Conservation (phyloP, 1,139 yeast genomes). For the Scheffersomyces titani region DNA sequence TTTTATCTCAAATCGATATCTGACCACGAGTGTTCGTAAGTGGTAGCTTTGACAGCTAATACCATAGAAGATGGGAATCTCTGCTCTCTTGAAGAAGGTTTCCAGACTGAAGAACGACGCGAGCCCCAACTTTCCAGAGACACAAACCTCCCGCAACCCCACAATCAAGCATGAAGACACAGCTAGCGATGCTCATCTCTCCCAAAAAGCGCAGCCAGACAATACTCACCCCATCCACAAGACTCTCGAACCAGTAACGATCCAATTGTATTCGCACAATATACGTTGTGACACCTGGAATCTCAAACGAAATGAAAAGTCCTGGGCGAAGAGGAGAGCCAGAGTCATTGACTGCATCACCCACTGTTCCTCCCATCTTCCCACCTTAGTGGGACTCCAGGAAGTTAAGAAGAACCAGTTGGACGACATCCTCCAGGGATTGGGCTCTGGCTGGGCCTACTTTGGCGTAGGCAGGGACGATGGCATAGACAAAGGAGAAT, state of each 20-base stretch:
- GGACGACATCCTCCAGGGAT: slow-evolving; percentile 38
- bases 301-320: slow-evolving; percentile 33
- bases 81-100: background rate
- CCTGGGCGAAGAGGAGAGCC: slow-evolving; percentile 42
- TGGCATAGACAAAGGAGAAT: slow-evolving; percentile 43
- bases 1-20: background rate
- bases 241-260: slow-evolving; percentile 1
- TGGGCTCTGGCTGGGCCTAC: slow-evolving; percentile 37
- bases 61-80: background rate
- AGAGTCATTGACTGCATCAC: slow-evolving; percentile 42
- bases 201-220: background rate
- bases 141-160: background rate
- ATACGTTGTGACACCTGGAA: slow-evolving; percentile 44
- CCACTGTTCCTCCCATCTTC: slow-evolving; percentile 25
- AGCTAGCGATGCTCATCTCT: background rate
- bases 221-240: background rate
- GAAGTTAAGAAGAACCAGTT: slow-evolving; percentile 55
- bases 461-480: slow-evolving; percentile 48
- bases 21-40: background rate
- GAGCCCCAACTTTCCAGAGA: background rate
- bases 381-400: slow-evolving; percentile 48
- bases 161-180: background rate
- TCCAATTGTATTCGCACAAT: slow-evolving; percentile 52
- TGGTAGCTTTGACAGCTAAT: background rate
- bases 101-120: background rate